Conservation (phyloP, 2,329 filamentous ascomycete genomes). For the Aspergillus pseudoterreus region DNA sequence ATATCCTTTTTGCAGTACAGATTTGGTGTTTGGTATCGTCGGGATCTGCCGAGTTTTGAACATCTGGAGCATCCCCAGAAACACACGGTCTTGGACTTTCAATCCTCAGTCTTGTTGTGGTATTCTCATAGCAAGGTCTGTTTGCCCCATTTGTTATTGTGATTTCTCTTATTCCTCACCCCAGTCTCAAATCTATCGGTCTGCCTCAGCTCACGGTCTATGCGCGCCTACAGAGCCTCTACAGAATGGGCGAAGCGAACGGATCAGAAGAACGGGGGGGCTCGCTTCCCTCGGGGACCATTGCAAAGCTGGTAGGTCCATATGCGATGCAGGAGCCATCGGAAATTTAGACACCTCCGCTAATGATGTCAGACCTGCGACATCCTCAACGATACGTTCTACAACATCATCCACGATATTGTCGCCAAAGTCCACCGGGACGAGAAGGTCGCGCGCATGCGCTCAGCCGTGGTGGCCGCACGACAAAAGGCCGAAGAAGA, state of each 20-base stretch:
- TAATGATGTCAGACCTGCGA: slow-evolving; percentile 32
- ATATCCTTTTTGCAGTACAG: too few species aligned
- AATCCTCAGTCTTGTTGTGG: too few species aligned
- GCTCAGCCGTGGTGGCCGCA: slow-evolving; percentile 45
- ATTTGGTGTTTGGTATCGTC: too few species aligned
- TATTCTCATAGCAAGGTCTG: too few species aligned
- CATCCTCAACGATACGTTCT: slow-evolving; percentile 56
- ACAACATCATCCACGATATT: slow-evolving; percentile 59
- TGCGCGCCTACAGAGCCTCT: background rate
- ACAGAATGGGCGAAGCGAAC: slow-evolving; percentile 31
- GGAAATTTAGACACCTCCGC: background rate
- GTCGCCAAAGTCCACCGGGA: slow-evolving; percentile 57
- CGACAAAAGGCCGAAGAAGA: slow-evolving; percentile 44
- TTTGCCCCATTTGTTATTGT: too few species aligned
- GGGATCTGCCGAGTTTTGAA: too few species aligned
- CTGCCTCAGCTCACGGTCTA: background rate
- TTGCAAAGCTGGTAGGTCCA: slow-evolving; percentile 39
- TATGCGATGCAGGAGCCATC: background rate
- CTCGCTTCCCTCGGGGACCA: slow-evolving; percentile 33
- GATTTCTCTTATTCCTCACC: too few species aligned
- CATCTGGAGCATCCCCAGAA: too few species aligned
- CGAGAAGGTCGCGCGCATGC: slow-evolving; percentile 59
- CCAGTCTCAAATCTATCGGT: too few species aligned
- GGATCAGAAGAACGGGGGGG: slow-evolving; percentile 21
- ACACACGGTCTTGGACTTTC: too few species aligned